Percentiles rank a stretch among this genome's conserved stretches.
These are phyloP conservation scores for Voacanga thouarsii DNA, from an alignment of 257 asterid species.

Conservation along the genomic window DNA sequence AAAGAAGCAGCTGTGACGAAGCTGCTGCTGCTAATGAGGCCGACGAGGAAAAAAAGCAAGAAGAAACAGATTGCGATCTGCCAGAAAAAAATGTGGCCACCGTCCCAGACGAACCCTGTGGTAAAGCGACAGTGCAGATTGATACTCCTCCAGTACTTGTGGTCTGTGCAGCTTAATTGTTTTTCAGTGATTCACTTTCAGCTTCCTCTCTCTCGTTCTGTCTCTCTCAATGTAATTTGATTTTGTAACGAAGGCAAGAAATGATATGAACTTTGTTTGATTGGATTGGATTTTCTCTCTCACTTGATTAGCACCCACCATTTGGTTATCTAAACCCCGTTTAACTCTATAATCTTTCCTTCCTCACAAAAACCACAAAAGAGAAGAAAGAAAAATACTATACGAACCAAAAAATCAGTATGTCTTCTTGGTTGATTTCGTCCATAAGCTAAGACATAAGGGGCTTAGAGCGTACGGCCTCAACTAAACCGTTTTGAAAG, in stretches of 20 bases:
- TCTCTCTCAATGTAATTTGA: slow-evolving; percentile 3
- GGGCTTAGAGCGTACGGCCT: neutral
- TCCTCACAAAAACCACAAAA: neutral
- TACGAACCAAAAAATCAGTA: too few relatives aligned
- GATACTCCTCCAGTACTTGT: slow-evolving; percentile 34
- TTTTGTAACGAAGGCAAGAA: slow-evolving; percentile 8
- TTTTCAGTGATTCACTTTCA: neutral
- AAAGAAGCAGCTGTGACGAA: neutral
- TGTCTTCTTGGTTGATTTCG: too few relatives aligned
- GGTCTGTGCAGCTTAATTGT: slow-evolving; percentile 36
- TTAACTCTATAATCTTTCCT: neutral
- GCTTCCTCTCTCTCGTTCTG: neutral
- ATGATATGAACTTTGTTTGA: neutral
- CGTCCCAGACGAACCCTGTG: slow-evolving; percentile 20
- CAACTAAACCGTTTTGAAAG: neutral
- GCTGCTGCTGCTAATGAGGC: neutral
- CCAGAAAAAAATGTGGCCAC: neutral
- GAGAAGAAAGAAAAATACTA: too few relatives aligned
- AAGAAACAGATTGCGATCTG: neutral
- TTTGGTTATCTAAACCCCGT: too few relatives aligned
- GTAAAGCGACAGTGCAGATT: slow-evolving; percentile 23
- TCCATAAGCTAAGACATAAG: too few relatives aligned
- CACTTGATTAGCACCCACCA: neutral
- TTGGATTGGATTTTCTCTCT: neutral
- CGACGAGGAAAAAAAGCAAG: neutral